A percentile compares a stretch with the other conserved stretches of the same genome.
Evolutionary conservation across 2,329 filamentous ascomycete species (phyloP).

Genomic region (Pseudogymnoascus sp.): DNA sequence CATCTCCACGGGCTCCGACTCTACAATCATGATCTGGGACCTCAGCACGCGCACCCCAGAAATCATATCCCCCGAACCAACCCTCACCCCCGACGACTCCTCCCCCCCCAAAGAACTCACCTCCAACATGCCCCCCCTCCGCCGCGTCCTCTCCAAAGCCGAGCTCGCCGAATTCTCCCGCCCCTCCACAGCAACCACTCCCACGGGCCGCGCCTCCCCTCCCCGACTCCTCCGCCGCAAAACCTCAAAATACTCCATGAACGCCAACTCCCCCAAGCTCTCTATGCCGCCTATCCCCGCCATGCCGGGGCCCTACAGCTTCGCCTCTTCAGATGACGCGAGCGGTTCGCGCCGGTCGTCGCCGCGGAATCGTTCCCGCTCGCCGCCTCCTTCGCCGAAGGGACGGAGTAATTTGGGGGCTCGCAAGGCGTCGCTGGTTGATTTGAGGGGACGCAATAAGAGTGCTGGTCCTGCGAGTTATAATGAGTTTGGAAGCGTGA

Average conservation of each 20-base stretch:
- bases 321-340: constrained; percentile 21
- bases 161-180: constrained; percentile 75
- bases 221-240: constrained; percentile 45
- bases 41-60: constrained; percentile 21
- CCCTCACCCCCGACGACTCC: constrained; percentile 26
- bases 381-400: constrained; percentile 23
- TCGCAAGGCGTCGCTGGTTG: constrained; percentile 27
- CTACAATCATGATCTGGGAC: constrained; percentile 71
- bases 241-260: constrained; percentile 43
- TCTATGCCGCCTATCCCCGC: constrained; percentile 20
- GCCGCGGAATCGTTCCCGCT: constrained; percentile 23
- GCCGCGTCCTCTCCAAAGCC: constrained; percentile 77
- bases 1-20: constrained; percentile 69
- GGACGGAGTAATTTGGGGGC: not conserved
- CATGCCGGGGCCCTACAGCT: constrained; percentile 19
- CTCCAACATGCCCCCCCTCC: constrained; percentile 61
- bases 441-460: constrained; percentile 39
- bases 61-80: constrained; percentile 13
- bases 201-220: constrained; percentile 44
- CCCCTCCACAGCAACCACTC: constrained; percentile 32
- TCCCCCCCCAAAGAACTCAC: constrained; percentile 39
- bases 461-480: constrained; percentile 33
- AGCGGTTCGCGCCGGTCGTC: constrained; percentile 17
- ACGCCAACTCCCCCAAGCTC: constrained; percentile 41
- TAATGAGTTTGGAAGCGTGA: constrained; percentile 44